Evolutionary conservation across 192 early-diverging fungal genomes (phyloP).

Genomic region (Pilaira anomala): DNA sequence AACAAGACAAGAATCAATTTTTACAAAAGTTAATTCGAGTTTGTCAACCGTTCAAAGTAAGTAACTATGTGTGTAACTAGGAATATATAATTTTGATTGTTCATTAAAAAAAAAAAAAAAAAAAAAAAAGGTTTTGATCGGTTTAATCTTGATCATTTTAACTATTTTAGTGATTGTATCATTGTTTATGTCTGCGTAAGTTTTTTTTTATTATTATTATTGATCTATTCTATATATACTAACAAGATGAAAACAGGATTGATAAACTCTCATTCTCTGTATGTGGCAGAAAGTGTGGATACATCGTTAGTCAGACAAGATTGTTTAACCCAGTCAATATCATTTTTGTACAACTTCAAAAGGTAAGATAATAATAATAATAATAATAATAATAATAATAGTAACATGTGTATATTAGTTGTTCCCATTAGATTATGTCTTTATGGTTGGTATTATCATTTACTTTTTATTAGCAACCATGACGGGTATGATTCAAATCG

Average conservation of each 20-base stretch:
- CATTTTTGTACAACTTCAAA: conserved; percentile 46
- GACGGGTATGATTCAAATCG: conserved; percentile 49
- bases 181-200: conserved; percentile 37
- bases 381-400: neutral
- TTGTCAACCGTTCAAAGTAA: conserved; percentile 32
- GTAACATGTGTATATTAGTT: conserved; percentile 4
- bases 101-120: neutral
- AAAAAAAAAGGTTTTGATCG: conserved; percentile 22
- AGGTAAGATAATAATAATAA: conserved; percentile 26
- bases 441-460: conserved; percentile 50
- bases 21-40: conserved; percentile 13
- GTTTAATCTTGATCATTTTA: conserved; percentile 18
- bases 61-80: neutral
- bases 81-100: neutral
- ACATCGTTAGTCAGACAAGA: conserved; percentile 41
- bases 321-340: conserved; percentile 53
- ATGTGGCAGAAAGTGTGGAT: conserved; percentile 54
- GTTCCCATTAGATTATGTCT: conserved; percentile 55
- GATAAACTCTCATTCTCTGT: conserved; percentile 45
- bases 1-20: conserved; percentile 21
- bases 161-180: conserved; percentile 27
- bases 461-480: conserved; percentile 56
- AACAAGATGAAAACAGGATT: conserved; percentile 31
- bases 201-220: neutral
- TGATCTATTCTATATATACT: neutral